phyloP scores from a whole-genome alignment of 2,329 filamentous ascomycete species.

The Claviceps sp. region DNA sequence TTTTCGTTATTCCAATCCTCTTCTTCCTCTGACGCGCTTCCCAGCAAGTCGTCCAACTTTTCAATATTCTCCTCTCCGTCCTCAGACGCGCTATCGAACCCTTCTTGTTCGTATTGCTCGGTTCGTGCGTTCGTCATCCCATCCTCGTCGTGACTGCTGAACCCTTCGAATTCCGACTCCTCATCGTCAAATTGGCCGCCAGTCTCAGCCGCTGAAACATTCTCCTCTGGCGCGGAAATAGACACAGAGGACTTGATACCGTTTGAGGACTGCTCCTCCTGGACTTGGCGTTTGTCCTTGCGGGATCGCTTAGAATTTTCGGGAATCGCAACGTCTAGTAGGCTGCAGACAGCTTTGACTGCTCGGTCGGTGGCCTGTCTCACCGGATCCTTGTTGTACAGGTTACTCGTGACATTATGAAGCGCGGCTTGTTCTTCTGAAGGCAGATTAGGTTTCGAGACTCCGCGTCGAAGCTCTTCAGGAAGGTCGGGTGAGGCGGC shows the following conservation, averaged over 20 bases:
- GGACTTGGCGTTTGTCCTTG: conserved; percentile 19
- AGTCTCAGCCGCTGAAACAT: conserved; percentile 8
- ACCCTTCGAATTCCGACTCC: conserved; percentile 24
- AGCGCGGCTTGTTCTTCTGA: conserved; percentile 37
- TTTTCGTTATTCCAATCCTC: conserved; percentile 23
- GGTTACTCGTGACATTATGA: conserved; percentile 46
- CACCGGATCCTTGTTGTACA: conserved; percentile 40
- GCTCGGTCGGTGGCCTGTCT: conserved; percentile 35
- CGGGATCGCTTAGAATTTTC: conserved; percentile 22
- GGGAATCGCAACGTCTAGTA: conserved; percentile 34
- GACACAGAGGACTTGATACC: conserved; percentile 3
- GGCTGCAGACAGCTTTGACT: conserved; percentile 33
- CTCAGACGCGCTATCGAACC: conserved; percentile 11
- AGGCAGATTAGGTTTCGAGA: conserved; percentile 36
- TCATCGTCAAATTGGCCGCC: conserved; percentile 14
- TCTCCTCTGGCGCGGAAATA: conserved; percentile 1
- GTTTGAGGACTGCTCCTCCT: conserved; percentile 16
- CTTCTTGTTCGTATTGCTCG: neutral
- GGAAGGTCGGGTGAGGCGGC: conserved; percentile 38
- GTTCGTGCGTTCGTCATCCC: conserved; percentile 8
- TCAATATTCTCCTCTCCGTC: conserved; percentile 21
- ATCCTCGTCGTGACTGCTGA: conserved; percentile 22
- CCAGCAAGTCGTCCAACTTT: conserved; percentile 33
- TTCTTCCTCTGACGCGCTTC: conserved; percentile 30
- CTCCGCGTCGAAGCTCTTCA: conserved; percentile 29